phyloP scores from a whole-genome alignment of 2,329 filamentous ascomycete genomes.

The Scopulariopsis brevicaulis region DNA sequence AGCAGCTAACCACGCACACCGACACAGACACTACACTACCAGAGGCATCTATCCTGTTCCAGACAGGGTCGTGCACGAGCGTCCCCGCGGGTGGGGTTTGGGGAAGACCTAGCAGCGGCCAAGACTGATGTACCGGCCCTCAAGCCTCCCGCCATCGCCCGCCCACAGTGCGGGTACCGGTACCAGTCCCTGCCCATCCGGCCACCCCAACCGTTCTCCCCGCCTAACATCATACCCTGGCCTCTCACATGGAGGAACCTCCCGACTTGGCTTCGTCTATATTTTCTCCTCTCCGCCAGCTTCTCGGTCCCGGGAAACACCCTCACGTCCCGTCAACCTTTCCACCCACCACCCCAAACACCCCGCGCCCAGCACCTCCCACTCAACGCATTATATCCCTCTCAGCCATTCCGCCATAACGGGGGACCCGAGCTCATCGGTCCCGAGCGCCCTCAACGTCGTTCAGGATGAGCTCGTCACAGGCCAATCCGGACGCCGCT shows the following conservation, averaged over 20 bases:
- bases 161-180: neutral
- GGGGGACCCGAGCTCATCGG: neutral
- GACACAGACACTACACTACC: no score
- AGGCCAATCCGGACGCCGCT: neutral
- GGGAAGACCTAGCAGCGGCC: neutral
- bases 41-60: neutral
- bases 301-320: neutral
- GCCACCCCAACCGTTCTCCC: neutral
- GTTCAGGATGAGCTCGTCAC: constrained; percentile 5
- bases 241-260: neutral
- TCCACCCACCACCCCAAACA: neutral
- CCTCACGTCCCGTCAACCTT: neutral
- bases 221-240: neutral
- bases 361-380: neutral
- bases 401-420: neutral
- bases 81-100: neutral
- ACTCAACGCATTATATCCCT: neutral
- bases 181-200: neutral
- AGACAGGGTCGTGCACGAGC: neutral
- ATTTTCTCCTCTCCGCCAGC: neutral
- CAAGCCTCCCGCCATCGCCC: neutral
- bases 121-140: neutral
- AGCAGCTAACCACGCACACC: no score
- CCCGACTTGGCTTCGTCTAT: neutral
- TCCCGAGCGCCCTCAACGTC: constrained; percentile 4